phyloP scores from a whole-genome alignment of 2,329 filamentous ascomycete species.

The Colletotrichum neosansevieriae region DNA sequence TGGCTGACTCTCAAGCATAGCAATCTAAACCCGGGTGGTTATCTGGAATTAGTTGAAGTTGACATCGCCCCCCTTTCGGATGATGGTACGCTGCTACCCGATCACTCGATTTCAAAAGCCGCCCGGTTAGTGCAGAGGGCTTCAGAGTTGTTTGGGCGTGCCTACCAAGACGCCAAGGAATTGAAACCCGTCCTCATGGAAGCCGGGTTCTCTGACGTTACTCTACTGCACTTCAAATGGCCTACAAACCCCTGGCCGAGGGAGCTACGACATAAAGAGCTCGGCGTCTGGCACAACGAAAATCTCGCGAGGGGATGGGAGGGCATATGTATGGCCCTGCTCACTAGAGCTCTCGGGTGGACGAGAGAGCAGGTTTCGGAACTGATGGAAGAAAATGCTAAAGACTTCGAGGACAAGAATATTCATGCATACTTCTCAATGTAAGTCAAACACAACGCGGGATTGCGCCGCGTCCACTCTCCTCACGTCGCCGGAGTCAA shows the following conservation, averaged over 20 bases:
- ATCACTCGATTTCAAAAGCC: slow-evolving; percentile 46
- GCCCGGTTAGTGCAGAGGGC: slow-evolving; percentile 47
- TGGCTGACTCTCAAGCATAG: background rate
- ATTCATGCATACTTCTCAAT: slow-evolving; percentile 42
- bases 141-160: slow-evolving; percentile 46
- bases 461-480: background rate
- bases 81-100: slow-evolving; percentile 51
- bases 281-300: slow-evolving; percentile 51
- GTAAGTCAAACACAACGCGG: background rate
- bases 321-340: slow-evolving; percentile 44
- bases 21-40: slow-evolving; percentile 45
- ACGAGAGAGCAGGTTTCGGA: slow-evolving; percentile 42
- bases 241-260: slow-evolving; percentile 65
- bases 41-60: slow-evolving; percentile 57
- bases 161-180: slow-evolving; percentile 44
- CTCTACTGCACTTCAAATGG: slow-evolving; percentile 60
- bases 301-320: slow-evolving; percentile 43
- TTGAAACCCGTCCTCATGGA: slow-evolving; percentile 57
- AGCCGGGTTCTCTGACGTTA: slow-evolving; percentile 66
- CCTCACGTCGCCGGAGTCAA: too few species aligned
- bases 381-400: slow-evolving; percentile 43
- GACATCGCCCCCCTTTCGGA: slow-evolving; percentile 53
- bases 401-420: slow-evolving; percentile 43
- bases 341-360: slow-evolving; percentile 46
- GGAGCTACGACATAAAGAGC: slow-evolving; percentile 62